A percentile compares a stretch with the other conserved stretches of the same genome.
These are phyloP conservation scores for Violaceomyces palustris DNA, from an alignment of 1,284 basidiomycete species.

Conservation along the genomic window DNA sequence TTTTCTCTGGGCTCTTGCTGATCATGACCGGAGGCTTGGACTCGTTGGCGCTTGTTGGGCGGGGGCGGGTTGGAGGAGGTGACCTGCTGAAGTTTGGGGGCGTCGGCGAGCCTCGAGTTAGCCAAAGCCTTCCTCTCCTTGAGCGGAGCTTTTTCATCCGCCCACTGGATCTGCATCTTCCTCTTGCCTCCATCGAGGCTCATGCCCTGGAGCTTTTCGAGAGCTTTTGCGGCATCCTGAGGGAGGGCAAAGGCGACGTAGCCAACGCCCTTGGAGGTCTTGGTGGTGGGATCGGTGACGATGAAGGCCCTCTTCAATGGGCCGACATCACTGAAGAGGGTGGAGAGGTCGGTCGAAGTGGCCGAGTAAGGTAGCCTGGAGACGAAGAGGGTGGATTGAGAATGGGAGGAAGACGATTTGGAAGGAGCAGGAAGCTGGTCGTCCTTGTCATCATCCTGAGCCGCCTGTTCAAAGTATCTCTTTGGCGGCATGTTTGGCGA, in stretches of 20 bases:
- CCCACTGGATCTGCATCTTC: conserved; percentile 43
- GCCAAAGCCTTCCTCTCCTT: conserved; percentile 11
- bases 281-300: conserved; percentile 70
- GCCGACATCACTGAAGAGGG: conserved; percentile 89
- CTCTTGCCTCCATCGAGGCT: conserved; percentile 41
- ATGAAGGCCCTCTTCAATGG: conserved; percentile 92
- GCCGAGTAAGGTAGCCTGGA: conserved; percentile 72
- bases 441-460: conserved; percentile 4
- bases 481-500: conserved; percentile 34
- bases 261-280: conserved; percentile 91
- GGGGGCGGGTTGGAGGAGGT: background rate
- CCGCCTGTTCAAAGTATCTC: conserved; percentile 34
- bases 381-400: conserved; percentile 52
- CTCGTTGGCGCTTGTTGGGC: no score
- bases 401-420: conserved; percentile 38
- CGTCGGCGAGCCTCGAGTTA: background rate
- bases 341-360: conserved; percentile 82
- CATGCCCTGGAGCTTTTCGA: conserved; percentile 44
- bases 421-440: conserved; percentile 3
- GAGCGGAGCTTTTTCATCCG: conserved; percentile 33
- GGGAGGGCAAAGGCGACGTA: conserved; percentile 87
- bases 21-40: no score
- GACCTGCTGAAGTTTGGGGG: background rate
- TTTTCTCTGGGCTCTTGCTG: no score
- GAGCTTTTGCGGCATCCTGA: conserved; percentile 67